Conservation (phyloP, 1,284 basidiomycete species). For the Takashimella koratensis region DNA sequence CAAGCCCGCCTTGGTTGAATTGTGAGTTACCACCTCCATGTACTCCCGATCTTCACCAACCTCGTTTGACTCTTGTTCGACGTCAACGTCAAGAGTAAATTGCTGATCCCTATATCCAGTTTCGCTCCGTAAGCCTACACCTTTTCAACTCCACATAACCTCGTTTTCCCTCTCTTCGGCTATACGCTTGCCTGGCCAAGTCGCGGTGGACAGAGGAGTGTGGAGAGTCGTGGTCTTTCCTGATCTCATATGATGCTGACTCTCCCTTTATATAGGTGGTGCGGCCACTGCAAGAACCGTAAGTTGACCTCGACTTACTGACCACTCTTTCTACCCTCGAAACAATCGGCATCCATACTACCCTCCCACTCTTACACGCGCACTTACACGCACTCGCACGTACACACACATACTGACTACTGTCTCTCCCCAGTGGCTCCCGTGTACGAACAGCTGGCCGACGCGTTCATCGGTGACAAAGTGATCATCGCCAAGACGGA, state of each 20-base stretch:
- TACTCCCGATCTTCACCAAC: not conserved
- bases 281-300: constrained; percentile 53
- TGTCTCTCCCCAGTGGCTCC: constrained; percentile 70
- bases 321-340: not conserved
- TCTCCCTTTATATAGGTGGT: too few relatives aligned
- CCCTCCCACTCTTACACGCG: not conserved
- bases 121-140: not conserved
- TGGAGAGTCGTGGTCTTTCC: too few relatives aligned
- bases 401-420: not conserved
- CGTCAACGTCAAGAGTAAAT: not conserved
- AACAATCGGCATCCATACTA: too few relatives aligned
- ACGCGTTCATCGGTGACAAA: constrained; percentile 71
- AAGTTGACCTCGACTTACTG: constrained; percentile 9
- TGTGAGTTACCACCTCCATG: constrained; percentile 57
- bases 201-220: too few relatives aligned
- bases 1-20: constrained; percentile 80
- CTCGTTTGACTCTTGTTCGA: not conserved
- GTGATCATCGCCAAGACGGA: constrained; percentile 90
- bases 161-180: too few relatives aligned
- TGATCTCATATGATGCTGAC: not conserved
- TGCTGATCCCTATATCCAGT: not conserved
- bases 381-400: not conserved
- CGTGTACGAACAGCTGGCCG: constrained; percentile 79
- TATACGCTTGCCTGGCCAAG: too few relatives aligned
- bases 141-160: too few relatives aligned